Evolutionary conservation across 768 basidiomycete genomes (phyloP).

Genomic region (Phlebiopsis gigantea): DNA sequence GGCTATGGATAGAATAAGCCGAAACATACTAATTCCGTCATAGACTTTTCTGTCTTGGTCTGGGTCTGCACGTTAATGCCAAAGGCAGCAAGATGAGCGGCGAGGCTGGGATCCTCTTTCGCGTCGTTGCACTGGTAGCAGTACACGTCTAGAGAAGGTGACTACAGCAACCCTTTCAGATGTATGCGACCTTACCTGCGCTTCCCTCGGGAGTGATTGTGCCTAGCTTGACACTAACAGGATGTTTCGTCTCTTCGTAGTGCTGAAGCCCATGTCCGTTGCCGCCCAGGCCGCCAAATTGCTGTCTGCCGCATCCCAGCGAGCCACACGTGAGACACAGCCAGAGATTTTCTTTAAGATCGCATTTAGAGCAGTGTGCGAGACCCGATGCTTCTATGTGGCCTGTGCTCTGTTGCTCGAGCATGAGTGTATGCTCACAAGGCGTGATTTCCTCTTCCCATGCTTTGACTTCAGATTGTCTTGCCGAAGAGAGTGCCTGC

Average conservation of each 20-base stretch:
- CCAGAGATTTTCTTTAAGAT: conserved; percentile 91
- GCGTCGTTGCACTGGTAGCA: conserved; percentile 91
- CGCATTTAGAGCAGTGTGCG: conserved; percentile 78
- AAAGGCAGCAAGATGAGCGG: conserved; percentile 69
- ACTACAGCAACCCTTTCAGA: neutral
- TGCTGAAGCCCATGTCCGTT: conserved; percentile 89
- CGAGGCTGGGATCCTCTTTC: conserved; percentile 69
- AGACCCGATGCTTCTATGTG: conserved; percentile 57
- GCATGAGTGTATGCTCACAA: conserved; percentile 73
- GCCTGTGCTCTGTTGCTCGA: conserved; percentile 44
- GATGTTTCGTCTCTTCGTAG: conserved; percentile 65
- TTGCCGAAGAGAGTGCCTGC: conserved; percentile 79
- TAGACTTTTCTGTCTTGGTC: conserved; percentile 91
- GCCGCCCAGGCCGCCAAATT: conserved; percentile 75
- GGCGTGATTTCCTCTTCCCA: conserved; percentile 94
- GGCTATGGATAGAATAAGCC: neutral
- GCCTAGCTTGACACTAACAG: conserved; percentile 87
- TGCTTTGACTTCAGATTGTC: conserved; percentile 91
- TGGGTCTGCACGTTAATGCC: conserved; percentile 82
- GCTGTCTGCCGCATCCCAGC: conserved; percentile 84
- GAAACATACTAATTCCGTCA: conserved; percentile 81
- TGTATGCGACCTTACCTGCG: conserved; percentile 53
- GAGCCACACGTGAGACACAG: conserved; percentile 89
- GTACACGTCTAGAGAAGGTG: conserved; percentile 57
- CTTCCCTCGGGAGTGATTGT: conserved; percentile 94